phyloP scores from a whole-genome alignment of 2,329 filamentous ascomycete species.

The Eutypa lata region DNA sequence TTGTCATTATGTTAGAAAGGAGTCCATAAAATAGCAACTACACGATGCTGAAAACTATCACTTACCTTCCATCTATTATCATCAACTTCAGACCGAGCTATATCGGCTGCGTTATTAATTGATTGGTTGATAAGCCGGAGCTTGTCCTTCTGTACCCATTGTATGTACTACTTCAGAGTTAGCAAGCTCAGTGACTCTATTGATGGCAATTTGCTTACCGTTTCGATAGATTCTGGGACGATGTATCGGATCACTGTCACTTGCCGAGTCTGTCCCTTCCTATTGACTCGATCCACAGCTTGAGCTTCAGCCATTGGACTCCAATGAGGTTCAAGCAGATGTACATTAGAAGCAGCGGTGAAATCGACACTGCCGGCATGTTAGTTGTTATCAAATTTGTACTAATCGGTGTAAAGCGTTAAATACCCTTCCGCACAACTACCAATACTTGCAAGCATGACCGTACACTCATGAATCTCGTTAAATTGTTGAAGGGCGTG shows the following conservation, averaged over 20 bases:
- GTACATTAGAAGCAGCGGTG: conserved; percentile 23
- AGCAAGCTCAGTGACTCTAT: background rate
- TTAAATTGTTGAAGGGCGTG: conserved; percentile 14
- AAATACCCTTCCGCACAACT: conserved; percentile 27
- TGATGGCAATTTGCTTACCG: background rate
- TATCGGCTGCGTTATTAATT: no score
- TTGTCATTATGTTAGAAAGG: no score
- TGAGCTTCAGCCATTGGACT: conserved; percentile 32
- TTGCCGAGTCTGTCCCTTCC: conserved; percentile 25
- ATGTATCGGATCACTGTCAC: conserved; percentile 28
- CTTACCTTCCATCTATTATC: no score
- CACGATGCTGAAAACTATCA: no score
- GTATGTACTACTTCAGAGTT: background rate
- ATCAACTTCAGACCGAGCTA: no score
- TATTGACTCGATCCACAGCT: conserved; percentile 29
- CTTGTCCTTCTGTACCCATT: background rate
- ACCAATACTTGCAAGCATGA: conserved; percentile 31
- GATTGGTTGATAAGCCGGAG: background rate
- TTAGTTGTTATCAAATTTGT: background rate
- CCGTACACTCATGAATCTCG: conserved; percentile 11
- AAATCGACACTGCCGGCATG: conserved; percentile 20
- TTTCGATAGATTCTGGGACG: conserved; percentile 18
- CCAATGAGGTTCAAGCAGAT: conserved; percentile 32
- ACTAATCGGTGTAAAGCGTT: background rate
- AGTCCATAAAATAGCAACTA: no score